Base-by-base conservation (phyloP, 1,139 yeast species). In the Sugiyamaella japonica region DNA sequence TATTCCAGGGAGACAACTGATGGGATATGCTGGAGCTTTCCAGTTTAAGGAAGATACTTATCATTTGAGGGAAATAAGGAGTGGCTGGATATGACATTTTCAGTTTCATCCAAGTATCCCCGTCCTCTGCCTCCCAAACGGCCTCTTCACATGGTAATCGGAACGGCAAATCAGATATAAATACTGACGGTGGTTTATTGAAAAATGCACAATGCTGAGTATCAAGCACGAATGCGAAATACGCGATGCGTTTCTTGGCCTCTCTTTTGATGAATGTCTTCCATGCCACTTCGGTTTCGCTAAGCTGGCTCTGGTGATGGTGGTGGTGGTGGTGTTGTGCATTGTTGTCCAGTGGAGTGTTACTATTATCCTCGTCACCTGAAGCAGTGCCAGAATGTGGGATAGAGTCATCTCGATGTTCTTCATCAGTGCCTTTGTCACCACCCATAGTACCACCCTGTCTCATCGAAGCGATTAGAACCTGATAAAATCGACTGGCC, bases 151-250 rank as follows among this genome's bases (percentile, higher is more conserved):
- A 63, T 4, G 66, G 66, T 12, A 63, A 53, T 3, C 63, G 45
- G 50, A 57, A 58, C 16, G 63, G 61, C 51, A 63, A 41, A 50
- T 63, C 66, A 3, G 66, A 59, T 9, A 63, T 59, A 53, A 62
- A 63, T 54, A 63, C 62, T 4, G 66, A 60, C 1, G 66, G 65
- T 12, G 65, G 64, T 48, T 63, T 63, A 52, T 62, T 61, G 58
- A 63, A 63, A 45, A 63, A 55, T 7, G 61, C 59, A 13, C 63
- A 58, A 46, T 62, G 66, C 53, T 63, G 66, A 25, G 65, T 60
- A 47, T 63, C 66, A 10, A 63, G 57, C 13, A 63, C 64, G 55
- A 63, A 63, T 7, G 66, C 66, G 49, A 63, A 63, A 44, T 57
- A 63, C 1, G 66, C 66, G 13, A 63, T 57, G 34, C 66, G 56